phyloP scores from a whole-genome alignment of 2,329 filamentous ascomycete genomes.

The Venturia nashicola region DNA sequence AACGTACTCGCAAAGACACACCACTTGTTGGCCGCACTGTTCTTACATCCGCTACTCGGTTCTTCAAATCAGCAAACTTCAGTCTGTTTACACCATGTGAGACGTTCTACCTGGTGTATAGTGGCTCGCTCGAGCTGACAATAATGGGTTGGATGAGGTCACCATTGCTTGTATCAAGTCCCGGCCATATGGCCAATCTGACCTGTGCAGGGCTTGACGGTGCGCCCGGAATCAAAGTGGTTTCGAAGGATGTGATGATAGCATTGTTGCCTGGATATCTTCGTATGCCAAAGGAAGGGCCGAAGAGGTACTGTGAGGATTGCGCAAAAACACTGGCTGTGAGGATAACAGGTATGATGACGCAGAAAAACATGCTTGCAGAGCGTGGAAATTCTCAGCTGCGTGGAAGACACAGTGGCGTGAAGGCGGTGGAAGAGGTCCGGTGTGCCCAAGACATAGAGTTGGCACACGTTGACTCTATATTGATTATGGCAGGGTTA shows the following conservation, averaged over 20 bases:
- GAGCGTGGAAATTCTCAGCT: too few species aligned
- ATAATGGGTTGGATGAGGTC: conserved; percentile 9
- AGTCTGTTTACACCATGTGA: not conserved
- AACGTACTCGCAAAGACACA: conserved; percentile 8
- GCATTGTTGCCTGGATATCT: not conserved
- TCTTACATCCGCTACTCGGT: not conserved
- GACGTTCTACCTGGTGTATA: not conserved
- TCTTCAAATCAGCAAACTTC: not conserved
- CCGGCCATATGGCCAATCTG: conserved; percentile 8
- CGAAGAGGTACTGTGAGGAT: not conserved
- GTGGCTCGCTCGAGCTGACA: not conserved
- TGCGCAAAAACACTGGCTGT: not conserved
- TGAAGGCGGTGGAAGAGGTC: too few species aligned
- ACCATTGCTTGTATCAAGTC: conserved; percentile 1
- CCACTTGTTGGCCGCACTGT: not conserved
- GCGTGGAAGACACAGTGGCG: too few species aligned
- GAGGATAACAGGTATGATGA: not conserved
- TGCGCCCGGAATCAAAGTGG: conserved; percentile 4
- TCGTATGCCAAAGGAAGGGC: not conserved
- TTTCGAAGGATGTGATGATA: conserved; percentile 4
- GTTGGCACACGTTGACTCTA: too few species aligned
- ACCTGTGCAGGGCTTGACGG: not conserved
- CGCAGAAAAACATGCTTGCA: not conserved
- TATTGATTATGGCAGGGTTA: too few species aligned
- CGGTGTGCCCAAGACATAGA: too few species aligned